A percentile compares a stretch with the other conserved stretches of the same genome.
Evolutionary conservation across 441 rosid genomes (phyloP).

Genomic region (Gossypium trilobum): DNA sequence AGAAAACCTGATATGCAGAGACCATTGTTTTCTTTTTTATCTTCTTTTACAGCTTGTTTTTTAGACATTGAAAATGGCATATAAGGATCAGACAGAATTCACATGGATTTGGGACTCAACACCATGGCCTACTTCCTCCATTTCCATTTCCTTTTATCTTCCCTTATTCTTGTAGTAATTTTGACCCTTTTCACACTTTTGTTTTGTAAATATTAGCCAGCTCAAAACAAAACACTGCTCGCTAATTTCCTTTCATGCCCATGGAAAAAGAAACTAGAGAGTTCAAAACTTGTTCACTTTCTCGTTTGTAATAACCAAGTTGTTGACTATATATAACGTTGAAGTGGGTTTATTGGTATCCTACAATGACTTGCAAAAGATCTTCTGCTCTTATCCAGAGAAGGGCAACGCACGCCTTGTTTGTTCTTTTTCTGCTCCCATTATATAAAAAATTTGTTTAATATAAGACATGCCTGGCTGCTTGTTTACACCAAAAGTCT

Average conservation of each 20-base stretch:
- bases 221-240: background rate
- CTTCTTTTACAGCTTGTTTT: background rate
- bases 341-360: background rate
- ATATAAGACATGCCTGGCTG: background rate
- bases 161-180: background rate
- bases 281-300: constrained; percentile 2
- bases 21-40: background rate
- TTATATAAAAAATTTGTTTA: background rate
- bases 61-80: background rate
- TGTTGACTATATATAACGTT: background rate
- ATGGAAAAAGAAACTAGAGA: background rate
- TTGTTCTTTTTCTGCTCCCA: background rate
- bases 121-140: constrained; percentile 12
- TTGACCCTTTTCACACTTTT: background rate
- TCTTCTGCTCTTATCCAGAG: background rate
- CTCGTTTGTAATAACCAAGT: background rate
- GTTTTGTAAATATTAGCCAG: background rate
- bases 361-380: background rate
- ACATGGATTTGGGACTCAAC: constrained; percentile 8
- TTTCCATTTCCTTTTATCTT: background rate
- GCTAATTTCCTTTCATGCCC: too few relatives aligned
- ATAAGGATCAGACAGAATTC: constrained; percentile 13
- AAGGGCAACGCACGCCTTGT: constrained; percentile 5
- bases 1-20: background rate
- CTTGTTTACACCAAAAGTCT: background rate